Percentiles rank a stretch among this genome's conserved stretches.
These are phyloP conservation scores for Elsinoe necatrix DNA, from an alignment of 2,329 filamentous ascomycete species.

Conservation along the genomic window DNA sequence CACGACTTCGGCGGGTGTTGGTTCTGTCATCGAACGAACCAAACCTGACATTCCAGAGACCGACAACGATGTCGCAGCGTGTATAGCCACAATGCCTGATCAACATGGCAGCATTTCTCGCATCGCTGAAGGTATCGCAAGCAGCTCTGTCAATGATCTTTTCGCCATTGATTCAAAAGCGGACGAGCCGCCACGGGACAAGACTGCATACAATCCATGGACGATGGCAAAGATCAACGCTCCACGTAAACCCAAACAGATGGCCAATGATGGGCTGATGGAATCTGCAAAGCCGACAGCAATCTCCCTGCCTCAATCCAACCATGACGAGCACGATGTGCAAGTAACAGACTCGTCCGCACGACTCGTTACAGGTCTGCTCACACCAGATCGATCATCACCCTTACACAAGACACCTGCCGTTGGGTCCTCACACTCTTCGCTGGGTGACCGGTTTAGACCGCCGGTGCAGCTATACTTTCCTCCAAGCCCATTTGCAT, in stretches of 20 bases:
- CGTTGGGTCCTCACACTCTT: neutral
- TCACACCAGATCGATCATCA: constrained; percentile 23
- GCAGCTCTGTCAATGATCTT: neutral
- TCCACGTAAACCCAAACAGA: constrained; percentile 21
- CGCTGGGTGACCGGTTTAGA: neutral
- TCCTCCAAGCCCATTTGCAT: neutral
- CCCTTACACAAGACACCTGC: neutral
- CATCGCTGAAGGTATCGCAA: neutral
- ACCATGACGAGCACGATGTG: neutral
- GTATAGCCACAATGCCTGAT: constrained; percentile 1
- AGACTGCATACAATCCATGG: constrained; percentile 39
- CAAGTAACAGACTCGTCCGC: neutral
- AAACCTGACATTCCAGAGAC: neutral
- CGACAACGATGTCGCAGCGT: neutral
- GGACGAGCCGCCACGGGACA: constrained; percentile 20
- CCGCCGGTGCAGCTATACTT: constrained; percentile 5
- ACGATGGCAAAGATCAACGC: constrained; percentile 42
- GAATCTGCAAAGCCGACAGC: neutral
- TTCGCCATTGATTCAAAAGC: constrained; percentile 18
- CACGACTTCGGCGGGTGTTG: neutral
- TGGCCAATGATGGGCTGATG: no score
- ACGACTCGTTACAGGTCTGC: neutral
- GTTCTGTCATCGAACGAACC: neutral
- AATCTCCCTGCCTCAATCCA: no score
- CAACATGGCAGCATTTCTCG: neutral